phyloP scores from a whole-genome alignment of 495 filamentous ascomycete genomes.

The Alectoria sarmentosa region DNA sequence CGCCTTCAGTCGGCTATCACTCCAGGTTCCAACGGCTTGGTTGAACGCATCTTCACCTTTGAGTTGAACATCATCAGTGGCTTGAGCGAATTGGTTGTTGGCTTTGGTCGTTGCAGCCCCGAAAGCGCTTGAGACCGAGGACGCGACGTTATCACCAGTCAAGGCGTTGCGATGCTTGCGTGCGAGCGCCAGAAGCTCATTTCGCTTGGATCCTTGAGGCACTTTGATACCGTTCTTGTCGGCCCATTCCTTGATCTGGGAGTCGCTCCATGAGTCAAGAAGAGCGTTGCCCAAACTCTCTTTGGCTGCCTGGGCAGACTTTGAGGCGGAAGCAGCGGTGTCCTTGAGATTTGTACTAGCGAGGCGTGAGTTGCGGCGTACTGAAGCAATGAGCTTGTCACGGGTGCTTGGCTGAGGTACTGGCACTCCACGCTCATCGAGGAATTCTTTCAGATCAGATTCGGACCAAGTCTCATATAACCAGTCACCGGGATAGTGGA shows the following conservation, averaged over 20 bases:
- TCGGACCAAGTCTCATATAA: slow-evolving; percentile 83
- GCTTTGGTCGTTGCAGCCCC: slow-evolving; percentile 80
- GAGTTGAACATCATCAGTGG: slow-evolving; percentile 59
- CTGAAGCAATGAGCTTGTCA: slow-evolving; percentile 78
- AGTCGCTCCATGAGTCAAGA: slow-evolving; percentile 86
- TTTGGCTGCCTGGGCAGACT: slow-evolving; percentile 61
- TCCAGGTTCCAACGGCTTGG: slow-evolving; percentile 56
- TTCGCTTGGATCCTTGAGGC: slow-evolving; percentile 82
- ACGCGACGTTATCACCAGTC: slow-evolving; percentile 55
- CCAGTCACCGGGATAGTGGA: slow-evolving; percentile 91
- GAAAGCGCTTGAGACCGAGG: slow-evolving; percentile 55
- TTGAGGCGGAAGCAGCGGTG: slow-evolving; percentile 52
- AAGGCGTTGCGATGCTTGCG: slow-evolving; percentile 80
- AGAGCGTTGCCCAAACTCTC: slow-evolving; percentile 70
- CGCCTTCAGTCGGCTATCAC: slow-evolving; percentile 68
- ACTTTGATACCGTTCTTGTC: slow-evolving; percentile 73
- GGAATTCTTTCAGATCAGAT: slow-evolving; percentile 70
- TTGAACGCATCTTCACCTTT: slow-evolving; percentile 66
- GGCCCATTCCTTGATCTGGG: slow-evolving; percentile 66
- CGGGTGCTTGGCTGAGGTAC: slow-evolving; percentile 78
- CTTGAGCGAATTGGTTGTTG: slow-evolving; percentile 67
- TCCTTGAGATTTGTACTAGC: slow-evolving; percentile 58
- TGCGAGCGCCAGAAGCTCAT: slow-evolving; percentile 84
- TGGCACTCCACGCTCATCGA: slow-evolving; percentile 84
- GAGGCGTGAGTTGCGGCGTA: slow-evolving; percentile 85